Evolutionary conservation across 2,329 filamentous ascomycete genomes (phyloP).

Genomic region (Colletotrichum eleusines): DNA sequence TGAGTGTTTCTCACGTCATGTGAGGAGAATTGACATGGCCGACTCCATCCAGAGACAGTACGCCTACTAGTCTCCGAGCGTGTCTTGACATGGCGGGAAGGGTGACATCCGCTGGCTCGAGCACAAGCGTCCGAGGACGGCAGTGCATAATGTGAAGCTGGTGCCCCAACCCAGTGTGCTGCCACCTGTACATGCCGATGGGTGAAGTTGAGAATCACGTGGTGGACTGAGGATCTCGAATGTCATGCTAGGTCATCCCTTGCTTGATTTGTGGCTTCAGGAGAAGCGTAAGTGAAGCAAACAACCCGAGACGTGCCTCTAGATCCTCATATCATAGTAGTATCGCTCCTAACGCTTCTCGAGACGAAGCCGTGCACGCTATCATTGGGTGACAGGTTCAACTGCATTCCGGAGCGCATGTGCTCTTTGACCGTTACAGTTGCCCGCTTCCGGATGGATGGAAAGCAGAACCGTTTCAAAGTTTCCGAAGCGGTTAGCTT

Average conservation of each 20-base stretch:
- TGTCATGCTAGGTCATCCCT: not conserved
- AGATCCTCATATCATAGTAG: not conserved
- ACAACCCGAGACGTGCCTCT: not conserved
- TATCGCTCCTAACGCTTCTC: too few relatives aligned
- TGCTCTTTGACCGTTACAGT: not conserved
- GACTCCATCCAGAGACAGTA: not conserved
- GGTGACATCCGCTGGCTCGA: not conserved
- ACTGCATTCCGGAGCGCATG: not conserved
- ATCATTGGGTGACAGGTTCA: slow-evolving; percentile 9
- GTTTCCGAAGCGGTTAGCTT: not conserved
- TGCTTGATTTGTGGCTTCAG: not conserved
- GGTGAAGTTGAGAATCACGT: not conserved
- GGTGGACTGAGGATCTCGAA: not conserved
- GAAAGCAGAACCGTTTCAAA: slow-evolving; percentile 2
- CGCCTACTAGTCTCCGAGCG: not conserved
- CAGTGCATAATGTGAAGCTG: not conserved
- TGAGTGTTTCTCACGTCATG: slow-evolving; percentile 10
- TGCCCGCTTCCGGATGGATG: not conserved
- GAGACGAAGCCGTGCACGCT: slow-evolving; percentile 7
- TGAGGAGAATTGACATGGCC: not conserved
- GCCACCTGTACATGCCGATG: not conserved
- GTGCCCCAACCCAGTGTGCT: not conserved
- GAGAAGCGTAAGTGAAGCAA: too few relatives aligned
- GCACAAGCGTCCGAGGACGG: slow-evolving; percentile 7
- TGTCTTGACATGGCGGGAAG: not conserved